phyloP scores from a whole-genome alignment of 208 protist genomes.

The Naegleria lovaniensis region DNA sequence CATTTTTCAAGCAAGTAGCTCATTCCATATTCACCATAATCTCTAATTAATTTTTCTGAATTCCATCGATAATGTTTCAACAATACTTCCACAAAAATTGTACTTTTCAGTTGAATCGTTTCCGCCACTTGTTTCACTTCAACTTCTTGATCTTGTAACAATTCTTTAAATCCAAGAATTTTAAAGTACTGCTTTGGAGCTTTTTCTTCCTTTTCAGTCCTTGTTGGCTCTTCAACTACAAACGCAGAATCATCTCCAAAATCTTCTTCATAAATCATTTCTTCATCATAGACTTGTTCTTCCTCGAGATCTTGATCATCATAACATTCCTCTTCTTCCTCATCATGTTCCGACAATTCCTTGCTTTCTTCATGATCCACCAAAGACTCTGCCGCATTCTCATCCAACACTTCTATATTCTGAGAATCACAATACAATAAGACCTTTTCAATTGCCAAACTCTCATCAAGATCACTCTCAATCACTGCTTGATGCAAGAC shows the following conservation, averaged over 20 bases:
- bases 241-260: background rate
- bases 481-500: background rate
- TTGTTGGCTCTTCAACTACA: background rate
- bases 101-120: background rate
- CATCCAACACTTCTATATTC: background rate
- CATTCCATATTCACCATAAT: background rate
- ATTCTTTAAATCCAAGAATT: background rate
- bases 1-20: background rate
- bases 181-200: background rate
- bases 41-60: constrained; percentile 11
- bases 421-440: background rate
- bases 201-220: background rate
- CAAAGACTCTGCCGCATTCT: no score
- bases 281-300: background rate
- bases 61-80: constrained; percentile 4
- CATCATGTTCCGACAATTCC: background rate
- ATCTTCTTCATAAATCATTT: background rate
- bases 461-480: background rate
- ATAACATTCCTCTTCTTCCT: background rate
- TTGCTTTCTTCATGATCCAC: no score
- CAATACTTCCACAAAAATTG: background rate
- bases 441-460: background rate
- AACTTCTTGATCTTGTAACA: background rate
- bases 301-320: background rate
- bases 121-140: background rate